Conservation (phyloP, 2,329 filamentous ascomycete genomes). For the Colletotrichum falcatum region DNA sequence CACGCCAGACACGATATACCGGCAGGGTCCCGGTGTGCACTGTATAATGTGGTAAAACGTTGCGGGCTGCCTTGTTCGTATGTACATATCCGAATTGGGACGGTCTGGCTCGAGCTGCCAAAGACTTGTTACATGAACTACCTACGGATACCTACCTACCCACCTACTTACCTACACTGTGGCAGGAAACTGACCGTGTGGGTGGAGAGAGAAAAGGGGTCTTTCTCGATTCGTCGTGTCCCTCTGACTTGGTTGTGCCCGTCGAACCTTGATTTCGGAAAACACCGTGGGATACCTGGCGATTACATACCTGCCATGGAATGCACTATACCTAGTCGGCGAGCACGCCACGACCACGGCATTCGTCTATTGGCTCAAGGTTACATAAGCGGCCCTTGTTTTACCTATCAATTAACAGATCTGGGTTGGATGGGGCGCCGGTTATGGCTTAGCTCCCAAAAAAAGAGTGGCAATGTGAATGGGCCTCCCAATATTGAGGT, state of each 20-base stretch:
- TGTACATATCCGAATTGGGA: background rate
- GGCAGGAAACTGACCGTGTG: background rate
- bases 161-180: no score
- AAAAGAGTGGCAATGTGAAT: conserved; percentile 33
- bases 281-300: background rate
- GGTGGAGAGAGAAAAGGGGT: conserved; percentile 16
- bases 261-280: conserved; percentile 6
- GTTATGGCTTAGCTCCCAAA: conserved; percentile 33
- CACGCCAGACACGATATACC: no score
- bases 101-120: background rate
- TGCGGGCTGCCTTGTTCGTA: background rate
- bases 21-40: background rate
- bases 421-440: conserved; percentile 1
- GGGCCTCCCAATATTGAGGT: conserved; percentile 1
- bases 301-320: background rate
- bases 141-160: no score
- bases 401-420: background rate
- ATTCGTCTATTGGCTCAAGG: background rate
- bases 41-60: background rate
- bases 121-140: background rate
- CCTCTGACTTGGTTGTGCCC: conserved; percentile 1
- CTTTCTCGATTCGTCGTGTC: conserved; percentile 19
- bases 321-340: background rate
- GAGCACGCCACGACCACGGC: background rate
- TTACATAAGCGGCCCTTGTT: conserved; percentile 17